Conservation (phyloP, 2,329 filamentous ascomycete species). For the Aotearoamyces nothofagi region DNA sequence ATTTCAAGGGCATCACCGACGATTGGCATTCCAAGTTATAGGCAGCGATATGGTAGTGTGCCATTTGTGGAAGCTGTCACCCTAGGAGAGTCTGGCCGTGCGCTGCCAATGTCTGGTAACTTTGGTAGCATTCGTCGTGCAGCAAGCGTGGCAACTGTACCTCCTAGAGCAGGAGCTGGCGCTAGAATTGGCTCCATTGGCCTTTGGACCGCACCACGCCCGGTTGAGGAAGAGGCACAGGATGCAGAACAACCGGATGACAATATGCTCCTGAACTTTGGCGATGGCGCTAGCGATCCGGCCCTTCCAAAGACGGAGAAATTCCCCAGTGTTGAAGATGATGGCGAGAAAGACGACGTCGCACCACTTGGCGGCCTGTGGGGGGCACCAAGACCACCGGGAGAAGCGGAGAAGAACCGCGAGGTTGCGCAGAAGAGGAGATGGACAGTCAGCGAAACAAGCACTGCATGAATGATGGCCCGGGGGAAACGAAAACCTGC, state of each 20-base stretch:
- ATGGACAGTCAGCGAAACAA: constrained; percentile 36
- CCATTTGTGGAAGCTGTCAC: constrained; percentile 15
- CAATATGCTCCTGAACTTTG: constrained; percentile 35
- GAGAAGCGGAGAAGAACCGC: constrained; percentile 28
- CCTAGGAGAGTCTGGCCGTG: constrained; percentile 1
- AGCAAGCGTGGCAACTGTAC: constrained; percentile 12
- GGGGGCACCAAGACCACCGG: constrained; percentile 29
- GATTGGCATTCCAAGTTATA: constrained; percentile 1
- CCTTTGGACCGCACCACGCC: constrained; percentile 29
- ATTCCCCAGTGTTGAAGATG: background rate
- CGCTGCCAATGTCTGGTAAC: constrained; percentile 8
- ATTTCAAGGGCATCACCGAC: background rate
- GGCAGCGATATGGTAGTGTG: constrained; percentile 19
- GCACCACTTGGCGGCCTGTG: constrained; percentile 25
- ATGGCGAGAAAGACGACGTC: constrained; percentile 18
- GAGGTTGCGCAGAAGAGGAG: constrained; percentile 34
- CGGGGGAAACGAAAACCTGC: no score
- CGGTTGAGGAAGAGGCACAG: constrained; percentile 32
- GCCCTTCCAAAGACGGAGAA: constrained; percentile 5
- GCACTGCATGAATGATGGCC: no score
- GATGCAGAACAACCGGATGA: constrained; percentile 20
- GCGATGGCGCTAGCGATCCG: constrained; percentile 16
- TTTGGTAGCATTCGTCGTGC: constrained; percentile 20
- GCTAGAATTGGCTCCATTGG: constrained; percentile 24
- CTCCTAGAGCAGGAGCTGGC: constrained; percentile 11